A percentile compares a stretch with the other conserved stretches of the same genome.
Evolutionary conservation across 495 filamentous ascomycete genomes (phyloP).

Genomic region (Sabuloglossum arenarium): DNA sequence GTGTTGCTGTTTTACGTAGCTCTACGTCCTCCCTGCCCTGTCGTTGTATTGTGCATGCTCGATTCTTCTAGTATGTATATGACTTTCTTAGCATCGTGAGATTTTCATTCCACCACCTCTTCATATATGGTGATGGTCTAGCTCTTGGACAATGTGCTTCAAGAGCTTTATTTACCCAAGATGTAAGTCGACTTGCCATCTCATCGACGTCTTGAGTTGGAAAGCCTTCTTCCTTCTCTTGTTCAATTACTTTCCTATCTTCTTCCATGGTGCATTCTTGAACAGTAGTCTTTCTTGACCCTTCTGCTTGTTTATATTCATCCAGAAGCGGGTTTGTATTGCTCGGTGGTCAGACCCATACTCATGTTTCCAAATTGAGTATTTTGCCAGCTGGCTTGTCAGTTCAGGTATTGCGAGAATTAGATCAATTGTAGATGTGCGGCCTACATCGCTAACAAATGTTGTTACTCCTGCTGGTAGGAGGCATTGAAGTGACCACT

Average conservation of each 20-base stretch:
- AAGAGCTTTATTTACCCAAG: background rate
- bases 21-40: background rate
- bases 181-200: background rate
- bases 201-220: background rate
- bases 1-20: background rate
- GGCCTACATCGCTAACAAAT: slow-evolving; percentile 12
- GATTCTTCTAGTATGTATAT: slow-evolving; percentile 9
- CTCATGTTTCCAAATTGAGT: slow-evolving; percentile 12
- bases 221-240: background rate
- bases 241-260: background rate
- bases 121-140: slow-evolving; percentile 8
- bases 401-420: slow-evolving; percentile 12
- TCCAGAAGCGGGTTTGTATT: slow-evolving; percentile 16
- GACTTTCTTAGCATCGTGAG: slow-evolving; percentile 7
- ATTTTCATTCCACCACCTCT: slow-evolving; percentile 9
- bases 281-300: slow-evolving; percentile 12
- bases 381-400: slow-evolving; percentile 11
- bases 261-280: slow-evolving; percentile 15
- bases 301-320: slow-evolving; percentile 1
- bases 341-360: slow-evolving; percentile 18
- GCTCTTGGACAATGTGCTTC: slow-evolving; percentile 4
- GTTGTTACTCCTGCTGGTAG: slow-evolving; percentile 18
- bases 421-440: slow-evolving; percentile 15
- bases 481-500: slow-evolving; percentile 14
- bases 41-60: slow-evolving; percentile 2